A percentile compares a stretch with the other conserved stretches of the same genome.
These are phyloP conservation scores for Dryas integrifolia DNA, from an alignment of 331 rosid species.

Conservation along the genomic window DNA sequence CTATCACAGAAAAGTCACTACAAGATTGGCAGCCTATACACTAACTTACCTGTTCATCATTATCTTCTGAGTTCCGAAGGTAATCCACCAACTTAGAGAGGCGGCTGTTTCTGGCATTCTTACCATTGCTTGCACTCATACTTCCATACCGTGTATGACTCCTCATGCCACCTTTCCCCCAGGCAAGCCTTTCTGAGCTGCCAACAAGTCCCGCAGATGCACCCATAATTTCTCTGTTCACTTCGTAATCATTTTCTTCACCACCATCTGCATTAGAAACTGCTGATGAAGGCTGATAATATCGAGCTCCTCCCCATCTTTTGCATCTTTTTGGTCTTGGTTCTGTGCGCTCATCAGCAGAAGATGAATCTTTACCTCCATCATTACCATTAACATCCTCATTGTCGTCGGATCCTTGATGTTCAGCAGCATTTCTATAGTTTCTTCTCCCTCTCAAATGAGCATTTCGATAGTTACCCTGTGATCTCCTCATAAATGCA, in stretches of 20 bases:
- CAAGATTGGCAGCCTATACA: slow-evolving; percentile 10
- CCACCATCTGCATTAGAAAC: slow-evolving; percentile 50
- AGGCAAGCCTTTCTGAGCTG: slow-evolving; percentile 60
- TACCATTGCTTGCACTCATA: slow-evolving; percentile 46
- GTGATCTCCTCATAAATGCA: slow-evolving; percentile 55
- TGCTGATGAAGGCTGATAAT: slow-evolving; percentile 50
- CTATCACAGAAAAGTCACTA: slow-evolving; percentile 10
- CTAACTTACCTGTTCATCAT: slow-evolving; percentile 51
- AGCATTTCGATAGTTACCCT: slow-evolving; percentile 47
- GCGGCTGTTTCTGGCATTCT: slow-evolving; percentile 58
- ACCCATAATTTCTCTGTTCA: slow-evolving; percentile 46
- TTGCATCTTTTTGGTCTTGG: slow-evolving; percentile 49
- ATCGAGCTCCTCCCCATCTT: slow-evolving; percentile 51
- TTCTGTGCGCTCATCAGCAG: slow-evolving; percentile 62
- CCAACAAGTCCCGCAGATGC: slow-evolving; percentile 49
- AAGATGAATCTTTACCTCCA: slow-evolving; percentile 58
- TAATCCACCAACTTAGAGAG: slow-evolving; percentile 53
- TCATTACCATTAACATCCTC: slow-evolving; percentile 64
- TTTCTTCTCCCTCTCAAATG: slow-evolving; percentile 54
- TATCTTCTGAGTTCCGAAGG: slow-evolving; percentile 44
- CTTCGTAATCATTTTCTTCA: slow-evolving; percentile 61
- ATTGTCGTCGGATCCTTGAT: slow-evolving; percentile 56
- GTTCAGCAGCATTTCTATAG: slow-evolving; percentile 44
- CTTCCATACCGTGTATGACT: slow-evolving; percentile 63
- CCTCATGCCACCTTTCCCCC: slow-evolving; percentile 78